These are phyloP conservation scores for Phytophthora pistaciae DNA, from an alignment of 352 stramenopile species.

Conservation along the genomic window DNA sequence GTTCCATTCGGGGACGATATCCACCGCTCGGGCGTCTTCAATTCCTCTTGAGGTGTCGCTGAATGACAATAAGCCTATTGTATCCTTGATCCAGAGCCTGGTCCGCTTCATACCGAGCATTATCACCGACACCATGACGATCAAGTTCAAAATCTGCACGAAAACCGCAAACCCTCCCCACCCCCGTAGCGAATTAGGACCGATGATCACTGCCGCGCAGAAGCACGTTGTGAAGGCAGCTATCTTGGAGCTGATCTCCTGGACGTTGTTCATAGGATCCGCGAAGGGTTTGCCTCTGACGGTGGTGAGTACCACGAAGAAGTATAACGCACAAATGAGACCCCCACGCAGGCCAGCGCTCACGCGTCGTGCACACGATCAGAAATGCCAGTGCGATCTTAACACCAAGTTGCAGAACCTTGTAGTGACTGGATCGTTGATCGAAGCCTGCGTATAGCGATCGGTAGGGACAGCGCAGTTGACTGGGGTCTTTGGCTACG, in stretches of 20 bases:
- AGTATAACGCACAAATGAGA: constrained; percentile 28
- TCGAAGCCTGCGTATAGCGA: constrained; percentile 1
- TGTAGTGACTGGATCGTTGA: constrained; percentile 2
- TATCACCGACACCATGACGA: constrained; percentile 39
- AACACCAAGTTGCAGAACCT: background rate
- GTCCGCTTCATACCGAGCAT: constrained; percentile 41
- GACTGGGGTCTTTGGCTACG: background rate
- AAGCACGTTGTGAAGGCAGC: constrained; percentile 37
- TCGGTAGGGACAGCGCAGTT: background rate
- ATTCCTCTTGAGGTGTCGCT: constrained; percentile 43
- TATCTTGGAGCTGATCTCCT: constrained; percentile 48
- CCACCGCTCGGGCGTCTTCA: constrained; percentile 20
- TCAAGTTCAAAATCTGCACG: constrained; percentile 43
- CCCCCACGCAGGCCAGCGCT: background rate
- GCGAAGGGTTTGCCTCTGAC: constrained; percentile 43
- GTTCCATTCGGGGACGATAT: constrained; percentile 43
- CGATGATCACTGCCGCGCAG: constrained; percentile 22
- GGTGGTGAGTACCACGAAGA: constrained; percentile 31
- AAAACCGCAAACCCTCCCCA: constrained; percentile 34
- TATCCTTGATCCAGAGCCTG: constrained; percentile 39
- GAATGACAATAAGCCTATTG: constrained; percentile 41
- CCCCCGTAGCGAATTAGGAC: constrained; percentile 19
- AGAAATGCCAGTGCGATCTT: constrained; percentile 7
- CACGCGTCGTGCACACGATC: constrained; percentile 2
- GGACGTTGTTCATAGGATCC: constrained; percentile 51